phyloP scores from a whole-genome alignment of 208 protist genomes.

The Acanthamoeba polyphaga region DNA sequence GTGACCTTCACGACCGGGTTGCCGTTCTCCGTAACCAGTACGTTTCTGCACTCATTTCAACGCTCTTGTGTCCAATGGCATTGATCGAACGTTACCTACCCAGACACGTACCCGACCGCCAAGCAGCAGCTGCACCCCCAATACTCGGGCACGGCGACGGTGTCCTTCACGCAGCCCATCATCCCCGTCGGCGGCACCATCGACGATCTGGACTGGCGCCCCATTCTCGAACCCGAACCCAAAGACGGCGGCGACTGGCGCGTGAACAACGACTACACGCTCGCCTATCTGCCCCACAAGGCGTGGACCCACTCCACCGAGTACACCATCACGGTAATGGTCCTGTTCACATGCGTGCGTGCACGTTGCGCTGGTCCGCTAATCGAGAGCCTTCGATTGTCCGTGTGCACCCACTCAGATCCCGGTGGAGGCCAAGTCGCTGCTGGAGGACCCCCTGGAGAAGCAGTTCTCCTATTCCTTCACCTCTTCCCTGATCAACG shows the following conservation, averaged over 20 bases:
- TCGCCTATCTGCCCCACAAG: slow-evolving; percentile 1
- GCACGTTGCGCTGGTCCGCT: neutral
- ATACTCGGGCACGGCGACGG: neutral
- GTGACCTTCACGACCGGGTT: neutral
- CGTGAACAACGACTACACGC: neutral
- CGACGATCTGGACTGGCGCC: slow-evolving; percentile 14
- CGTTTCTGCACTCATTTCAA: neutral
- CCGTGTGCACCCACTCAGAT: neutral
- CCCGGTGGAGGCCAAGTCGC: slow-evolving; percentile 32
- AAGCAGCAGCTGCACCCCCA: neutral
- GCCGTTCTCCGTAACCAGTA: neutral
- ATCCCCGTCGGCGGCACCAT: neutral
- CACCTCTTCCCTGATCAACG: neutral
- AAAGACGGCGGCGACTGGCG: slow-evolving; percentile 15
- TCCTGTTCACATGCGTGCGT: neutral
- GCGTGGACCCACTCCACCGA: slow-evolving; percentile 18
- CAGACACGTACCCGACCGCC: neutral
- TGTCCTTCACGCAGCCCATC: slow-evolving; percentile 39
- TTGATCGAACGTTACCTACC: neutral
- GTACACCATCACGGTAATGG: slow-evolving; percentile 58
- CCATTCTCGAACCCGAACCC: neutral
- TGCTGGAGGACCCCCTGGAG: slow-evolving; percentile 23
- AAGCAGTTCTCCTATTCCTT: slow-evolving; percentile 26
- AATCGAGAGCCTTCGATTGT: neutral
- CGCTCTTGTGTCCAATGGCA: neutral